These are phyloP conservation scores for Penicillium angulare DNA, from an alignment of 495 filamentous ascomycete species.

Conservation along the genomic window DNA sequence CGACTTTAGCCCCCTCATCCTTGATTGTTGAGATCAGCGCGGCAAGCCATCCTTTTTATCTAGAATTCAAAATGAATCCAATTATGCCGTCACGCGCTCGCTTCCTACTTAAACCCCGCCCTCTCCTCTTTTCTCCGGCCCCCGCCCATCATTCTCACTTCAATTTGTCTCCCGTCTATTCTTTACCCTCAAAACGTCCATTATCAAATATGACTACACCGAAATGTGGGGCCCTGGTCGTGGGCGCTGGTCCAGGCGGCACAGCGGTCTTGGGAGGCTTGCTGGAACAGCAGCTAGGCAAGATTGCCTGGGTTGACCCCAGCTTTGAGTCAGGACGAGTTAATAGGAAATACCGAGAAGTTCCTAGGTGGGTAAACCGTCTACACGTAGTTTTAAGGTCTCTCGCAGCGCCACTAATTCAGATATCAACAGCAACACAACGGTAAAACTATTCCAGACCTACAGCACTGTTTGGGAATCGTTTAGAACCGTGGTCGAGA, in stretches of 20 bases:
- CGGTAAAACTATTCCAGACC: conserved; percentile 52
- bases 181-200: background rate
- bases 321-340: conserved; percentile 52
- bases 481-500: conserved; percentile 48
- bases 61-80: too few species aligned
- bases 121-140: conserved; percentile 2
- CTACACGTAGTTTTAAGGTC: background rate
- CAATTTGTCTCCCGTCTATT: conserved; percentile 9
- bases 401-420: conserved; percentile 9
- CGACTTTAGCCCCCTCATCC: too few species aligned
- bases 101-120: background rate
- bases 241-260: conserved; percentile 57
- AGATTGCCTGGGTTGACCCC: conserved; percentile 56
- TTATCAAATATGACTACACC: conserved; percentile 29
- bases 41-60: conserved; percentile 20
- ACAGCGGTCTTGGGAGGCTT: conserved; percentile 57
- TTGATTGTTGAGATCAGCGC: conserved; percentile 8
- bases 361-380: conserved; percentile 45
- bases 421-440: conserved; percentile 37
- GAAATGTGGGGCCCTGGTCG: conserved; percentile 51
- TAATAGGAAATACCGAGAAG: conserved; percentile 54
- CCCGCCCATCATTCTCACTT: background rate
- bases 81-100: background rate
- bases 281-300: conserved; percentile 48
- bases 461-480: conserved; percentile 49